Evolutionary conservation across 2,329 filamentous ascomycete species (phyloP).

Genomic region (Calonectria hongkongensis): DNA sequence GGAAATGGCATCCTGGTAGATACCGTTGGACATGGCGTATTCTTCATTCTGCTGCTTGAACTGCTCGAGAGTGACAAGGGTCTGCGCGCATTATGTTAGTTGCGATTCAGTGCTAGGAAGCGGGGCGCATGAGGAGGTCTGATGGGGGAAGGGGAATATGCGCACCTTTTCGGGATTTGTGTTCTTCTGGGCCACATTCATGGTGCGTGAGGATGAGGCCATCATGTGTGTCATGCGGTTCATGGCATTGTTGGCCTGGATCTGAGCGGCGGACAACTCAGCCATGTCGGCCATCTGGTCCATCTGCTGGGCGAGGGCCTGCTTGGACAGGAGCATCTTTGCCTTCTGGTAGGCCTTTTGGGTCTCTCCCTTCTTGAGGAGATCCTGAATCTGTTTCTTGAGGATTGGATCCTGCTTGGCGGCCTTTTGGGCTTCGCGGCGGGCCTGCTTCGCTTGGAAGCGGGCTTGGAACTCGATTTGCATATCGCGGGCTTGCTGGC

Average conservation of each 20-base stretch:
- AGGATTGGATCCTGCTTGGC: constrained; percentile 76
- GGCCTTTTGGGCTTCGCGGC: constrained; percentile 76
- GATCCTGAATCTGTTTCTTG: constrained; percentile 78
- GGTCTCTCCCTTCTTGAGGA: constrained; percentile 78
- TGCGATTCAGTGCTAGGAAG: not conserved
- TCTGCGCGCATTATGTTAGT: constrained; percentile 59
- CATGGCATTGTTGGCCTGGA: constrained; percentile 79
- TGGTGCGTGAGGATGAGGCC: constrained; percentile 75
- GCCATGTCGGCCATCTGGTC: constrained; percentile 80
- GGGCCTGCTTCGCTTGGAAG: constrained; percentile 78
- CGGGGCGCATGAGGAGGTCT: not conserved
- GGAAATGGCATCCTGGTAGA: constrained; percentile 90
- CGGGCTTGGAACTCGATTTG: constrained; percentile 78
- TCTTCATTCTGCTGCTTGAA: constrained; percentile 79
- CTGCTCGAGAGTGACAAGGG: constrained; percentile 76
- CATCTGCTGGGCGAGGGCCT: constrained; percentile 78
- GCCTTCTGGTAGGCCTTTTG: constrained; percentile 78
- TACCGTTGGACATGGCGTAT: constrained; percentile 79
- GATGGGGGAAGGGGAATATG: too few relatives aligned
- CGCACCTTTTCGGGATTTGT: constrained; percentile 75
- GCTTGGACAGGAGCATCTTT: constrained; percentile 77
- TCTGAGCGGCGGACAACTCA: constrained; percentile 75
- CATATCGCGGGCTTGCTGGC: constrained; percentile 76
- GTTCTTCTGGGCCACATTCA: constrained; percentile 74
- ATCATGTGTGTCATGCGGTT: constrained; percentile 80